Percentiles rank a stretch among this genome's conserved stretches.
phyloP scores from a whole-genome alignment of 140 eudicot genomes.

The Bidens hawaiensis region DNA sequence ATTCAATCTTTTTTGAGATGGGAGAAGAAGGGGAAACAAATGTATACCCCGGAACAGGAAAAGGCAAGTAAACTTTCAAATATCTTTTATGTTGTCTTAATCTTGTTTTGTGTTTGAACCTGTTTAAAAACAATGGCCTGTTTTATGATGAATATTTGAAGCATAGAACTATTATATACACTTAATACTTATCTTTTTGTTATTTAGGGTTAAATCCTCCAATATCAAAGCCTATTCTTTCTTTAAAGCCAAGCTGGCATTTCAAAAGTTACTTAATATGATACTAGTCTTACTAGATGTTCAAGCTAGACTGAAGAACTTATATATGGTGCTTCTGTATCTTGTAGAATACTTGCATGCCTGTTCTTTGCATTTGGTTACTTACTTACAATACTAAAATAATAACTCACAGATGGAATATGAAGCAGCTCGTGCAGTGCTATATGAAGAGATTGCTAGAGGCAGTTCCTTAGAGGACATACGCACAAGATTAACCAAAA shows the following conservation, averaged over 20 bases:
- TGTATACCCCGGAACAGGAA: slow-evolving; percentile 85
- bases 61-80: slow-evolving; percentile 54
- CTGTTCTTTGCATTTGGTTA: neutral
- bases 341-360: slow-evolving; percentile 3
- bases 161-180: neutral
- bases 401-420: slow-evolving; percentile 56
- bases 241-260: neutral
- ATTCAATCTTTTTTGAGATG: slow-evolving; percentile 94
- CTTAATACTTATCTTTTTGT: neutral
- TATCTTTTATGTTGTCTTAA: neutral
- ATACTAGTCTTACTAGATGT: neutral
- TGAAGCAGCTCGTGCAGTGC: slow-evolving; percentile 89
- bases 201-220: slow-evolving; percentile 7
- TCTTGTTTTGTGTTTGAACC: slow-evolving; percentile 14
- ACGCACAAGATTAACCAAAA: slow-evolving; percentile 54
- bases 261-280: neutral
- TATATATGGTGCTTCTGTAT: neutral
- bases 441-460: slow-evolving; percentile 69
- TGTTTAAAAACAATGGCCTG: slow-evolving; percentile 4
- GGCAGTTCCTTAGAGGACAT: slow-evolving; percentile 64
- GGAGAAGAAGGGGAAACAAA: slow-evolving; percentile 98
- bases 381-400: slow-evolving; percentile 14
- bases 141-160: neutral
- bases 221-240: slow-evolving; percentile 1
- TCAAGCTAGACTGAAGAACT: no score